These are phyloP conservation scores for Lentinus tigrinus DNA, from an alignment of 768 basidiomycete genomes.

Conservation along the genomic window DNA sequence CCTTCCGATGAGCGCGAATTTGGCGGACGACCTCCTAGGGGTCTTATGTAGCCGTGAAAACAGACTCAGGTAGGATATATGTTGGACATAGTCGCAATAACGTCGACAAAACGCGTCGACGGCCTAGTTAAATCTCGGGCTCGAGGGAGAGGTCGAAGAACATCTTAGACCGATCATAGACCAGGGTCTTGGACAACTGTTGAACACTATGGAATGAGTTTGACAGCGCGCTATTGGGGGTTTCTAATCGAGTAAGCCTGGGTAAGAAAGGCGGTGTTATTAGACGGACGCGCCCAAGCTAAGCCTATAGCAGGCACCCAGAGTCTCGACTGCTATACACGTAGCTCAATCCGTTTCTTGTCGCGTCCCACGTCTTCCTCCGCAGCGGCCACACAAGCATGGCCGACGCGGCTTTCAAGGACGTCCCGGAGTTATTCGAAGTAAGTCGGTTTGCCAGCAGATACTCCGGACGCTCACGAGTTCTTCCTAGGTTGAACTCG, in stretches of 20 bases:
- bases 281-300: too few species aligned
- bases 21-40: too few species aligned
- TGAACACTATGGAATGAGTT: too few species aligned
- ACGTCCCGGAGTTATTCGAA: constrained; percentile 97
- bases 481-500: constrained; percentile 70
- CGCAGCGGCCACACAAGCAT: constrained; percentile 13
- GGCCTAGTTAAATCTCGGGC: not conserved
- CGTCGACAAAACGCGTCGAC: too few species aligned
- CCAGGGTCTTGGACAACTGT: not conserved
- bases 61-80: not conserved
- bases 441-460: constrained; percentile 39
- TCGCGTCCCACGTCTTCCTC: not conserved
- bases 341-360: constrained; percentile 2
- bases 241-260: not conserved
- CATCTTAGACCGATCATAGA: not conserved
- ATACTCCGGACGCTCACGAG: constrained; percentile 10
- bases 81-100: not conserved
- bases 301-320: not conserved
- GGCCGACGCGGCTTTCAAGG: constrained; percentile 79
- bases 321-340: too few species aligned
- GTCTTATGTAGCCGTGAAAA: constrained; percentile 3
- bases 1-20: constrained; percentile 2
- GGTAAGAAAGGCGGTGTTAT: constrained; percentile 4
- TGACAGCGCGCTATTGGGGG: too few species aligned
- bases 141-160: not conserved